phyloP scores from a whole-genome alignment of 371 early-diverging fungal genomes.

The Furculomyces boomerangus region DNA sequence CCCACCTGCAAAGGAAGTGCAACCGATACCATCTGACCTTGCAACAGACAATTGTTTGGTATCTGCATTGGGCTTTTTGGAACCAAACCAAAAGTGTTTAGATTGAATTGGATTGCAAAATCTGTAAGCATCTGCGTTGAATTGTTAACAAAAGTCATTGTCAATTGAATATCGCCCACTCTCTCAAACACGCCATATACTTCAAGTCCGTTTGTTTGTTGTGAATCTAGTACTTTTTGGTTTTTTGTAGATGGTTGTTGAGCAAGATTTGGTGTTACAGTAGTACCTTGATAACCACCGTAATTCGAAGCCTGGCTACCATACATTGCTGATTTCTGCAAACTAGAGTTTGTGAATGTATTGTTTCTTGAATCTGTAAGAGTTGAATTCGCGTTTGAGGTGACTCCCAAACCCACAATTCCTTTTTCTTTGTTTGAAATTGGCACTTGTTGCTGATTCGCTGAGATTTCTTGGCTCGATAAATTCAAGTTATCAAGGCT shows the following conservation, averaged over 20 bases:
- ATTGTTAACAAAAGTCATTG: slow-evolving; percentile 32
- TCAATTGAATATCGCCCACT: slow-evolving; percentile 26
- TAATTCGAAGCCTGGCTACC: no score
- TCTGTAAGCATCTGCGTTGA: slow-evolving; percentile 23
- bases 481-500: no score
- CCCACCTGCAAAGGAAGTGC: slow-evolving; percentile 24
- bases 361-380: no score
- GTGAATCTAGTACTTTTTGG: slow-evolving; percentile 13
- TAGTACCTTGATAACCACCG: no score
- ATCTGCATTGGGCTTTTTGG: slow-evolving; percentile 28
- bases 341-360: no score
- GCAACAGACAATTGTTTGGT: slow-evolving; percentile 16
- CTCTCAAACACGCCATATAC: slow-evolving; percentile 25
- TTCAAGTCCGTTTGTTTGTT: slow-evolving; percentile 26
- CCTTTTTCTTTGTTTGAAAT: no score
- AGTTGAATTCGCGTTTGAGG: no score
- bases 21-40: slow-evolving; percentile 17
- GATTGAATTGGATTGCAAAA: slow-evolving; percentile 59
- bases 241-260: not conserved
- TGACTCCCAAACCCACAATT: no score
- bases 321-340: no score
- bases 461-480: no score
- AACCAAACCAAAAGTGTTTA: slow-evolving; percentile 38
- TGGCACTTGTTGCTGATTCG: no score
- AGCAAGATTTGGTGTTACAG: no score